Percentiles rank a stretch among this genome's conserved stretches.
These are phyloP conservation scores for Amniculicola lignicola DNA, from an alignment of 495 filamentous ascomycete genomes.

Conservation along the genomic window DNA sequence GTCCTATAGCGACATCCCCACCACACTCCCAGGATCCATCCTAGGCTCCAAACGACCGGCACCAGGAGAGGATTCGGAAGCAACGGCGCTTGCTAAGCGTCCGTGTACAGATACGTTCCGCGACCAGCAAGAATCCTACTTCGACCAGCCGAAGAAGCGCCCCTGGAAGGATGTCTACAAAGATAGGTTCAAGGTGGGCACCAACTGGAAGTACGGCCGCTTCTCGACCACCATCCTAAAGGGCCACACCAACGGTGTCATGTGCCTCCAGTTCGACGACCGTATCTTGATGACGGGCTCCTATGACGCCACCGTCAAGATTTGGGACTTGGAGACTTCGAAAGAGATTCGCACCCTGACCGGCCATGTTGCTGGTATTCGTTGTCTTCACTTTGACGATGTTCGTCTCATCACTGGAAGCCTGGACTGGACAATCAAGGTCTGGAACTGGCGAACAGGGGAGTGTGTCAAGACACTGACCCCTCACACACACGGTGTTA, in stretches of 20 bases:
- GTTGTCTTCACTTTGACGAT: constrained; percentile 90
- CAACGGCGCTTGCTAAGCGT: constrained; percentile 26
- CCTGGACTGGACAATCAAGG: constrained; percentile 73
- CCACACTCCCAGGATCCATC: neutral
- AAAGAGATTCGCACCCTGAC: constrained; percentile 76
- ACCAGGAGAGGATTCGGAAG: neutral
- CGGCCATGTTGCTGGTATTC: constrained; percentile 78
- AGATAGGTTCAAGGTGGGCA: constrained; percentile 82
- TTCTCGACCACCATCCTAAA: constrained; percentile 76
- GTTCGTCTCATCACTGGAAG: constrained; percentile 82
- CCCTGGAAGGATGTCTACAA: constrained; percentile 95
- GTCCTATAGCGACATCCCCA: neutral
- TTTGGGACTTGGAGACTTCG: constrained; percentile 90
- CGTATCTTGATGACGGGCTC: constrained; percentile 90
- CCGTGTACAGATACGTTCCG: constrained; percentile 22
- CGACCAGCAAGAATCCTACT: constrained; percentile 39
- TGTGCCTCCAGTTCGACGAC: constrained; percentile 94
- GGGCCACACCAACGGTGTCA: constrained; percentile 91
- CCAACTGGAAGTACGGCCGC: constrained; percentile 93
- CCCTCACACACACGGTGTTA: constrained; percentile 76
- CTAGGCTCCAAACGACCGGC: constrained; percentile 20
- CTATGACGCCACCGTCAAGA: constrained; percentile 90
- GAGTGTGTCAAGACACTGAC: constrained; percentile 71
- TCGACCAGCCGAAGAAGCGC: constrained; percentile 56
- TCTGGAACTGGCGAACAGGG: constrained; percentile 97